Base-by-base conservation (phyloP, 148 eudicot species). In the Amaranthus hypochondriacus region DNA sequence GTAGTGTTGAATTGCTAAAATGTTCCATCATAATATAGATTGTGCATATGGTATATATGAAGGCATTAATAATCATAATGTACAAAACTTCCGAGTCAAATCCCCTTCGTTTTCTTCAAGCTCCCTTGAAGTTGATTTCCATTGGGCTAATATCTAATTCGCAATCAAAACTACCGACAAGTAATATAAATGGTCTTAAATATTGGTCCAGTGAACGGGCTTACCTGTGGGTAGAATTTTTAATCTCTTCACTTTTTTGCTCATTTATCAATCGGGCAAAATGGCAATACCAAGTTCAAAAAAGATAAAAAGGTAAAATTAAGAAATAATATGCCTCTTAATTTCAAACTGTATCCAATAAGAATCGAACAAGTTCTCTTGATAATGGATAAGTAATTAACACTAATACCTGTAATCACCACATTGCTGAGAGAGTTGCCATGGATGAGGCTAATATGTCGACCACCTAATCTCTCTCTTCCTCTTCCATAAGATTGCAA, bases 401-500 rank as follows among this genome's bases (percentile, higher is more conserved):
- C 14, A 5, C 13, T 48, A 15, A 43, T 91, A 92, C 99, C 99
- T 79, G 99, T 95, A 81, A 95, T 90, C 74, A 92, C 87, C 60
- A 90, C 96, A 81, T 95, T 79, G 56, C 73, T 82, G 64, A 95
- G 83, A 74, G 83, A 81, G 81, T 90, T 87, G 62, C 97, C 99
- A 66, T 95, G 99, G 77, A 95, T 85, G 72, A 95, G 96, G 77
- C 99, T 95, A 62, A 92, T 95, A 85, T 95, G 97, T 69, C 99
- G 87, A 18, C 88, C 92, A 67, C 99, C 99, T 60, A 83, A 74
- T 68, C 99, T 86, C 64, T 95, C 99, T 83, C 99, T 87, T 60
- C 99, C 99, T 89, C 97, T 86, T 78, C 99, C 99, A 78, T 95
- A 95, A 28, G 99, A 95, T 81, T 94, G 99, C 79, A 95, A 81